These are phyloP conservation scores for Pichia eremophila DNA, from an alignment of 805 yeast genomes.

Conservation along the genomic window DNA sequence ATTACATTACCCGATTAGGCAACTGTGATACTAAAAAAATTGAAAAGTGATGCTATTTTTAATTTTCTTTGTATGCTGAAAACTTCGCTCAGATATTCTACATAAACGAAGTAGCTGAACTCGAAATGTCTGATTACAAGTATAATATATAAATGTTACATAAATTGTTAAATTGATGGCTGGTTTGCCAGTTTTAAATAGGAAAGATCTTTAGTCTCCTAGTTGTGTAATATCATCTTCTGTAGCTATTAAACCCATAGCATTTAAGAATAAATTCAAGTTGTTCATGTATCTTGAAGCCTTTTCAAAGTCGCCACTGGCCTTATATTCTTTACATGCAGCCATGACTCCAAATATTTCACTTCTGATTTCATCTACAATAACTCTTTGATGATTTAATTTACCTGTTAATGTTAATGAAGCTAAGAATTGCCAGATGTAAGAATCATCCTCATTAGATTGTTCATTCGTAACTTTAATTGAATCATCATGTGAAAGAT, in stretches of 20 bases:
- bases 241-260: constrained; percentile 91
- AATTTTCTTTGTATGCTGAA: too few relatives aligned
- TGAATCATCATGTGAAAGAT: constrained; percentile 25
- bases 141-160: not conserved
- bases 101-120: not conserved
- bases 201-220: not conserved
- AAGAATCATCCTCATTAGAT: constrained; percentile 52
- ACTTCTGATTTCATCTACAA: constrained; percentile 89
- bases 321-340: constrained; percentile 47
- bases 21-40: not conserved
- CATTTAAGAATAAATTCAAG: constrained; percentile 86
- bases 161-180: not conserved
- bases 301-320: constrained; percentile 33
- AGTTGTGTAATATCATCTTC: constrained; percentile 83
- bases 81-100: too few relatives aligned
- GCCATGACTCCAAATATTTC: constrained; percentile 84
- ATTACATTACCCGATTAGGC: not conserved
- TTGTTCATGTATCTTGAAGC: constrained; percentile 53
- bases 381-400: constrained; percentile 81
- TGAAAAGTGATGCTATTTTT: not conserved
- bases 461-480: constrained; percentile 28
- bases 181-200: not conserved
- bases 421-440: constrained; percentile 96
- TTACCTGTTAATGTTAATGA: constrained; percentile 87
- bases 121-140: not conserved